Evolutionary conservation across 345 rosid species (phyloP).

Genomic region (Theobroma cacao): DNA sequence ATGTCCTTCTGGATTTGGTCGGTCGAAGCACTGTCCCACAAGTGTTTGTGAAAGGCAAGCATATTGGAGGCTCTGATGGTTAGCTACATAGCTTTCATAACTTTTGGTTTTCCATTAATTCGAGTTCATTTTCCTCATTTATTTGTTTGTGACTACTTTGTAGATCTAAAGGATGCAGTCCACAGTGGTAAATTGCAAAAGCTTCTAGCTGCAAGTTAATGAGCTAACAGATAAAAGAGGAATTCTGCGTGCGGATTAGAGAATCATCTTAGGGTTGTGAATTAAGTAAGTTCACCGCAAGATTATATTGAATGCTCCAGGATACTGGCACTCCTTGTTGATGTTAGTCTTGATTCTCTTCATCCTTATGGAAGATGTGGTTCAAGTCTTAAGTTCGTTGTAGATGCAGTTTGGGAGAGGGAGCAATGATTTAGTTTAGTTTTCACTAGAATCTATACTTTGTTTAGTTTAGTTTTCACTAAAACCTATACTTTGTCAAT

Average conservation of each 20-base stretch:
- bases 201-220: conserved; percentile 37
- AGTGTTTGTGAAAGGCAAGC: conserved; percentile 82
- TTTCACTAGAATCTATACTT: neutral
- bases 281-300: neutral
- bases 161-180: conserved; percentile 54
- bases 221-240: neutral
- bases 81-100: neutral
- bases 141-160: conserved; percentile 6
- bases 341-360: neutral
- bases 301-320: neutral
- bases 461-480: neutral
- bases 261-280: neutral
- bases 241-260: neutral
- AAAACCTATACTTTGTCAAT: neutral
- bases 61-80: conserved; percentile 93
- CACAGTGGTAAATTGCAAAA: conserved; percentile 49
- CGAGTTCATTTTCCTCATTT: neutral
- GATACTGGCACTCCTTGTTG: neutral
- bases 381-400: neutral
- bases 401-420: neutral
- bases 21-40: conserved; percentile 88
- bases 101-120: neutral
- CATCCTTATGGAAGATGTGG: neutral
- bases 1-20: conserved; percentile 64
- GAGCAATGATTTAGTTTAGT: neutral